Base-by-base conservation (phyloP, 495 filamentous ascomycete species). In the Penicillium turbatum region DNA sequence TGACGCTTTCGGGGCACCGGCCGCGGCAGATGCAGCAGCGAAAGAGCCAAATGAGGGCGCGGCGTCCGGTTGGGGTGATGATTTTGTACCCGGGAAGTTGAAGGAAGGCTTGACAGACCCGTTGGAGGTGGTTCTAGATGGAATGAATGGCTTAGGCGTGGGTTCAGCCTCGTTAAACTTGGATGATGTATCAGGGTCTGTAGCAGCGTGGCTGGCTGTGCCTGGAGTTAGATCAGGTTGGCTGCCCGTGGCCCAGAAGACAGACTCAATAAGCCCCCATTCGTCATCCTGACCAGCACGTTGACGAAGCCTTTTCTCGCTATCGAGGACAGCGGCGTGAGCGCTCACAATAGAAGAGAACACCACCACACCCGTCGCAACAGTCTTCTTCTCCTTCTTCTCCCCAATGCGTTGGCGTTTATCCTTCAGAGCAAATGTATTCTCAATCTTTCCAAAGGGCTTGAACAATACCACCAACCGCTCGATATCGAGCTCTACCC, bases 281-380 rank as follows among this genome's bases (percentile, higher is more conserved):
- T 78, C 70, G 3, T 58, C 67, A 19, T 65, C 62, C n/a, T 48
- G 48, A 19, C 48, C 53, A 24, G 59, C 38, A 21, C 57, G 57
- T 42, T 66, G 52, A 43, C 64, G 55, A 54, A 70, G 59, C 55
- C 74, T 69, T 50, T 74, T 75, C 53, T 72, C 67, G 42, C 74
- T 72, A 45, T 85, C 82, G 53, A 77, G 54, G 6, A 86, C 81
- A 5, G 82, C 82, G 4, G 79, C 71, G 60, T 86, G 80, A 4
- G 83, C 82, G 52, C 78, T 74, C 30, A 85, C 80, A 31, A 85
- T 77, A 8, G 81, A 83, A 0, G 69, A 65, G 60, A 76, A 86
- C 17, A 84, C 74, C 6, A 86, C 63, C 52, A 83, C 73, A 3
- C 79, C 81, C 4, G 74, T 79, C 1, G 73, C 79, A 38, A 76